Percentiles rank a stretch among this genome's conserved stretches.
Conservation (phyloP, 176 grass and related monocot genomes). For the Neostapfia colusana region DNA sequence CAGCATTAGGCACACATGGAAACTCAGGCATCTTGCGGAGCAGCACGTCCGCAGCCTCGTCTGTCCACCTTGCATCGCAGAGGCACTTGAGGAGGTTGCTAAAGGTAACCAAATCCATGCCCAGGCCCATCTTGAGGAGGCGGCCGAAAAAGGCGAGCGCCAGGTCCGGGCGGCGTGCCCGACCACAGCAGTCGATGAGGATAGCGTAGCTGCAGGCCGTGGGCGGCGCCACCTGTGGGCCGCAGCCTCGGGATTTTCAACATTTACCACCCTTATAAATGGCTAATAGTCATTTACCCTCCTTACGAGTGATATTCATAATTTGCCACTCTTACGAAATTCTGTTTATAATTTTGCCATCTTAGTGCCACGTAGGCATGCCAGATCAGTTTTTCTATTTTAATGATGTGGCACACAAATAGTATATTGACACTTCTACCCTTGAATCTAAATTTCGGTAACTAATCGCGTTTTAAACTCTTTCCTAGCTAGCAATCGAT, state of each 20-base stretch:
- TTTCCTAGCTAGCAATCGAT: too few relatives aligned
- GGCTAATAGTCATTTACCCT: too few relatives aligned
- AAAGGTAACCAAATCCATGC: neutral
- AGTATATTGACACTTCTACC: too few relatives aligned
- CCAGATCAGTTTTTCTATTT: too few relatives aligned
- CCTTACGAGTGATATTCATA: too few relatives aligned
- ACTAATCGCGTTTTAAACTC: too few relatives aligned
- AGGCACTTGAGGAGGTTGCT: constrained; percentile 26
- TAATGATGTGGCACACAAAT: too few relatives aligned
- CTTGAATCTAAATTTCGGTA: too few relatives aligned
- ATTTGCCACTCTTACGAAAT: too few relatives aligned
- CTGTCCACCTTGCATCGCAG: neutral
- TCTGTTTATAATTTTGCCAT: too few relatives aligned
- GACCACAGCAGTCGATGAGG: constrained; percentile 33
- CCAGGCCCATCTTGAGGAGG: constrained; percentile 23
- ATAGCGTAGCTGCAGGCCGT: neutral
- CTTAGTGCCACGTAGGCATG: too few relatives aligned
- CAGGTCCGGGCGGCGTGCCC: neutral
- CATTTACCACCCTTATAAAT: too few relatives aligned
- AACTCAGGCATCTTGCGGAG: constrained; percentile 31
- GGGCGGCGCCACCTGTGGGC: neutral
- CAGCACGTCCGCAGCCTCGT: constrained; percentile 13
- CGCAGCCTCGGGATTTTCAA: neutral
- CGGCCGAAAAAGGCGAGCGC: constrained; percentile 23
- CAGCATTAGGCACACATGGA: constrained; percentile 1